Base-by-base conservation (phyloP, 2,329 filamentous ascomycete genomes). In the Dothistroma septosporum region DNA sequence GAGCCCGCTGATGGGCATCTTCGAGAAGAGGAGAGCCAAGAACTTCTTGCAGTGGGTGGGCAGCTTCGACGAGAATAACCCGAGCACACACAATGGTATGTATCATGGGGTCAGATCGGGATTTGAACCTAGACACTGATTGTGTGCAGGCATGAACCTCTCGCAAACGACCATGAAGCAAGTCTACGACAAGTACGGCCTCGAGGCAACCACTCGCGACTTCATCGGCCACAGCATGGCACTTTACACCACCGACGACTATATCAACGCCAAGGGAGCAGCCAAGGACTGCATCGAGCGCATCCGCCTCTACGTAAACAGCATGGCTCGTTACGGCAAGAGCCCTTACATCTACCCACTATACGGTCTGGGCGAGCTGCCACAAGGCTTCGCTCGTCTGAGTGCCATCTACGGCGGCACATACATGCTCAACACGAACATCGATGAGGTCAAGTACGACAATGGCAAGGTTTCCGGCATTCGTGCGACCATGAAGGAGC, bases 191-290 rank as follows among this genome's bases (percentile, higher is more conserved):
- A 97, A 97, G 78, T 99, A 96, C 70, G 90, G 92, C 61, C 88
- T 99, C 64, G 94, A 99, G 80, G 74, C 88, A 22, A 83, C 86
- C 61, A 99, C 94, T 68, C 88, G 90, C 71, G 94, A 99, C 79
- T 99, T 99, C 75, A 90, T 97, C 71, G 94, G 94, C 66, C 94
- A 99, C 78, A 91, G 93, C 71, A 99, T 99, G 94, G 94, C 94
- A 61, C 87, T 99, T 54, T 97, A 92, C 81, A 86, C 89, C 59
- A 92, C 90, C 61, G 93, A 97, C 75, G 87, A 88, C 62, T 97
- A 99, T 79, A 87, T 96, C 73, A 86, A 83, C 67, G 77, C 83
- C 65, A 79, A 82, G 54, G 92, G 92, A 66, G 81, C 82, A 73
- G 91, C 92, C 49, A 87, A 89, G 69, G 92, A 96, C 75, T 87